phyloP scores from a whole-genome alignment of 257 asterid genomes.

The Voacanga thouarsii region DNA sequence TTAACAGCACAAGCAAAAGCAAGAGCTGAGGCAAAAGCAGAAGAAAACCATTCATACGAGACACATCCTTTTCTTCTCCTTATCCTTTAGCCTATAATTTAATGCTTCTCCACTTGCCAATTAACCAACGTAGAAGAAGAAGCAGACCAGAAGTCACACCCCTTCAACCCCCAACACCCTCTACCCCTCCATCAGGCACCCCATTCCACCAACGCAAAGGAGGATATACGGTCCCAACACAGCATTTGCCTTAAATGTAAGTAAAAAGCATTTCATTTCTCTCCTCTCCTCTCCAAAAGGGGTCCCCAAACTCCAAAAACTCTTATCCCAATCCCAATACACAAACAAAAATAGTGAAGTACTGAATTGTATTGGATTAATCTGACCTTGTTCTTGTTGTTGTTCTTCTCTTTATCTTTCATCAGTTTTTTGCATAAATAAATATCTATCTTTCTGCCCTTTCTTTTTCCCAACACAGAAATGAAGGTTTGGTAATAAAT shows the following conservation, averaged over 20 bases:
- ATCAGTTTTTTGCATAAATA: neutral
- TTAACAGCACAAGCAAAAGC: neutral
- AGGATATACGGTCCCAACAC: constrained; percentile 16
- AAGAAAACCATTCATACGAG: constrained; percentile 1
- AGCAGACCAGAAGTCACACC: constrained; percentile 15
- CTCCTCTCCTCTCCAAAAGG: neutral
- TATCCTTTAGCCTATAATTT: constrained; percentile 10
- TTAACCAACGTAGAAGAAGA: neutral
- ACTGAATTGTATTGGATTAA: neutral
- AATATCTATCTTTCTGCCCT: neutral
- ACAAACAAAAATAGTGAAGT: constrained; percentile 3
- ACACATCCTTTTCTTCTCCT: constrained; percentile 15
- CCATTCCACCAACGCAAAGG: neutral
- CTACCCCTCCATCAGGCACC: neutral
- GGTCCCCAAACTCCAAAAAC: constrained; percentile 9
- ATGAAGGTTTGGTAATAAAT: constrained; percentile 6
- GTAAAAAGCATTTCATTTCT: constrained; percentile 2
- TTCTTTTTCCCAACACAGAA: neutral
- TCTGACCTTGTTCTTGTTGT: constrained; percentile 2
- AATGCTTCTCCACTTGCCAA: constrained; percentile 11
- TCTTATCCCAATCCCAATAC: constrained; percentile 23
- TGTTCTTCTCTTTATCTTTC: neutral
- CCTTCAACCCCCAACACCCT: neutral
- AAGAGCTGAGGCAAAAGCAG: neutral
- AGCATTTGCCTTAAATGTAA: constrained; percentile 9